Base-by-base conservation (phyloP, 805 yeast species). In the Candida pseudofarinosa region DNA sequence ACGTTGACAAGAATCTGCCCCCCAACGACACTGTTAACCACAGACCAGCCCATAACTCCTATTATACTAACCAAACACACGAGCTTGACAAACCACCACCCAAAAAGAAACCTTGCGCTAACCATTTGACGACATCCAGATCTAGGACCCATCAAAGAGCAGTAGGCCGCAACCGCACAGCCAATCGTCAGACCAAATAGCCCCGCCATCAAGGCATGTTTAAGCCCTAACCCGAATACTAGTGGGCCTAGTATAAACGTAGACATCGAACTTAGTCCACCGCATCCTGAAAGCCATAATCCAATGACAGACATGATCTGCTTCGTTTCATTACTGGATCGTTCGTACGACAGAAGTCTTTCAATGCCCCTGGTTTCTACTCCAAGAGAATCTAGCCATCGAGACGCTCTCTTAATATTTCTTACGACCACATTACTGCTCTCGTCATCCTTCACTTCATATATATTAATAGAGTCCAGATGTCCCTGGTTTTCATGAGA, bases 101-200 rank as follows among this genome's bases (percentile, higher is more conserved):
- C 97, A 59, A 88, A 88, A 37, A 87, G 66, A 52, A 74, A 87
- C 48, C 95, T 71, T 1, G 89, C 83, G 17, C 86, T 75, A 7
- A 88, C 90, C 89, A 88, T 85, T 56, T 88, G 95, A 54, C 97
- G 72, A 48, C 93, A 78, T 0, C 97, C 97, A 0, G 95, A 85
- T 44, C 88, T 73, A 1, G 97, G 95, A 2, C 97, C 97, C 88
- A 88, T 81, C 3, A 81, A 74, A 4, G 95, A 75, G 58, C 93
- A 86, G 56, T 86, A 87, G 0, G 88, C 93, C 2, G 95, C 95
- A 19, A 87, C 67, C 4, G 75, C 59, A 55, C 93, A 82, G 0
- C 97, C 97, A 2, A 85, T 52, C 23, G 79, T 59, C 45, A 78
- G 76, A 0, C 88, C 88, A 4, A 80, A 50, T 15, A 84, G 48